phyloP scores from a whole-genome alignment of 495 filamentous ascomycete genomes.

The Halenospora varia region DNA sequence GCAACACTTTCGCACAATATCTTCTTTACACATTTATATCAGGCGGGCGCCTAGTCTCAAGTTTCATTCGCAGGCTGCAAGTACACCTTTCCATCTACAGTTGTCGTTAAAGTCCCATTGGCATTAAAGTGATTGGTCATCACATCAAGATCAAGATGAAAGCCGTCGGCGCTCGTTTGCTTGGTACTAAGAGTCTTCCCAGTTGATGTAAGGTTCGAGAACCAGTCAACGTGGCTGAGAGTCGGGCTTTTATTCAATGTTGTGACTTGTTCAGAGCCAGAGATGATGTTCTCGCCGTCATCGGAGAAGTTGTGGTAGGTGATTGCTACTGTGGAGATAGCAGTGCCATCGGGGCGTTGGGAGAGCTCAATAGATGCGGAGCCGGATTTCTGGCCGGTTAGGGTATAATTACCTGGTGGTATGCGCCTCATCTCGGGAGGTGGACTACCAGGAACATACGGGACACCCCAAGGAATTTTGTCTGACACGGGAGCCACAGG shows the following conservation, averaged over 20 bases:
- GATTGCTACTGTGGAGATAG: constrained; percentile 4
- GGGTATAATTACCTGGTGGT: constrained; percentile 9
- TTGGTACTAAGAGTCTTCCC: constrained; percentile 8
- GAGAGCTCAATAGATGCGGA: neutral
- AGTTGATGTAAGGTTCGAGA: constrained; percentile 7
- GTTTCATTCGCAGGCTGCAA: constrained; percentile 13
- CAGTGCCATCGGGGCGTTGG: neutral
- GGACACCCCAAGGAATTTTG: constrained; percentile 12
- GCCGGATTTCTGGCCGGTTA: constrained; percentile 1
- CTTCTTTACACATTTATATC: no score
- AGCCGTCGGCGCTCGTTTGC: constrained; percentile 18
- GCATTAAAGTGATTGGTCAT: constrained; percentile 14
- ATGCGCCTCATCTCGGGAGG: neutral
- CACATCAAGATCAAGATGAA: constrained; percentile 13
- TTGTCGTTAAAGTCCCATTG: constrained; percentile 14
- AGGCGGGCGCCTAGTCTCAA: no score
- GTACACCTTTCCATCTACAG: constrained; percentile 8
- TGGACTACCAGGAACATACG: constrained; percentile 11
- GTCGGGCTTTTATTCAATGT: neutral
- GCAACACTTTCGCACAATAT: no score
- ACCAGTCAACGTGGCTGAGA: constrained; percentile 10
- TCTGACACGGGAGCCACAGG: constrained; percentile 7
- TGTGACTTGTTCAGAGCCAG: constrained; percentile 13
- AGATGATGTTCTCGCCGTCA: constrained; percentile 14
- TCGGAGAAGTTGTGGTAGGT: constrained; percentile 11